Base-by-base conservation (phyloP, 176 grass and related monocot genomes). In the Saccharum spontaneum region DNA sequence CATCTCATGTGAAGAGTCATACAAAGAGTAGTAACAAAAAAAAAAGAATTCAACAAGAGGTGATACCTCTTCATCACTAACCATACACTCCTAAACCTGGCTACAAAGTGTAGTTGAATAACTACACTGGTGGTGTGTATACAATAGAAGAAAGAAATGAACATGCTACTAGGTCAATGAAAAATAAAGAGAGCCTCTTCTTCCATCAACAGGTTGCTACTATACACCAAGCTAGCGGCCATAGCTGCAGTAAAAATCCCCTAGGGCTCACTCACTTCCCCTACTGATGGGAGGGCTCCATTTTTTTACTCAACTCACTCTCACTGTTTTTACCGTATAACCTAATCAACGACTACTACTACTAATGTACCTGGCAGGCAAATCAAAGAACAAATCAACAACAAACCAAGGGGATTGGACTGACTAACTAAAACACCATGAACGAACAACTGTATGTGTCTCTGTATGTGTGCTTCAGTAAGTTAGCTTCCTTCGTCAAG, bases 171-270 rank as follows among this genome's bases (percentile, higher is more conserved):
- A 38, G 28, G 80, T 90, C 36, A 83, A 84, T 7, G 39, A 77
- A 79, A 79, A 60, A 60, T 2, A 23, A 43, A 71, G 85, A 87
- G 85, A 87, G 85, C 81, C 89, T 77, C 89, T 46, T 91, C 89
- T 12, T 76, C 82, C 69, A 91, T 87, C 89, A 39, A 8, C 63
- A 23, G 89, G 89, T 74, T 74, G 71, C 26, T 86, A 45, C 75
- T 90, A 82, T 91, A 87, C 85, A 87, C 33, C 70, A 77, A 83
- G 78, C 80, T 59, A 80, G 77, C 76, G 70, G 81, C 89, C 81
- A 69, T 87, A 84, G 85, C 89, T 84, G 81, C 76, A 76, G 85
- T 84, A 84, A 90, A 90, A 87, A 77, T 87, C 81, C 89, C 89
- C 85, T 45, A 86, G 85, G 85, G 89, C 89, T 91, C 33, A 82